Percentiles rank a stretch among this genome's conserved stretches.
phyloP scores from a whole-genome alignment of 2,329 filamentous ascomycete species.

The Boeremia lycopersici region DNA sequence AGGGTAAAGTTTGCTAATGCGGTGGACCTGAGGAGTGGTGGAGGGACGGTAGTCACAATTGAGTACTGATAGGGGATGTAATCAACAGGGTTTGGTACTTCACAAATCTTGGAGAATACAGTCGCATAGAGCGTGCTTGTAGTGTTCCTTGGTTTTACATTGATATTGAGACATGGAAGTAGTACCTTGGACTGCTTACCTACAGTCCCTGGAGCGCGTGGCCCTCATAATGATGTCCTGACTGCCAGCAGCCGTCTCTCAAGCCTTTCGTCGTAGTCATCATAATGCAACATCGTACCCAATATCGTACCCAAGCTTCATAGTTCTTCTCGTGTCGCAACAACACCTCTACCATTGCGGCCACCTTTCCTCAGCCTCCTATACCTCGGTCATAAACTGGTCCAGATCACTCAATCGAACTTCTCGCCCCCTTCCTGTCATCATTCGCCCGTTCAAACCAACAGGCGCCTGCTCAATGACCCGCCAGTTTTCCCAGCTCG shows the following conservation, averaged over 20 bases:
- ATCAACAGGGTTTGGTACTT: neutral
- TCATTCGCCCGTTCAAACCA: neutral
- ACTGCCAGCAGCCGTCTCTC: slow-evolving; percentile 15
- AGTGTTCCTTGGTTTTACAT: neutral
- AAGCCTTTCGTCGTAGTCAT: slow-evolving; percentile 6
- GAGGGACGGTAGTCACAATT: slow-evolving; percentile 16
- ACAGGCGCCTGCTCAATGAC: slow-evolving; percentile 7
- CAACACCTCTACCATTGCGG: neutral
- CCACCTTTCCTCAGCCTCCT: neutral
- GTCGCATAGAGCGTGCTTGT: neutral
- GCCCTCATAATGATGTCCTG: slow-evolving; percentile 8
- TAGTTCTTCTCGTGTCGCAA: neutral
- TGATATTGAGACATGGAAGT: slow-evolving; percentile 12
- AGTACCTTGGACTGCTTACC: slow-evolving; percentile 14
- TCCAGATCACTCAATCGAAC: slow-evolving; percentile 14
- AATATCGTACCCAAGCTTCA: slow-evolving; percentile 3
- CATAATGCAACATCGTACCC: slow-evolving; percentile 15
- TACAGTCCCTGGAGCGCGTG: slow-evolving; percentile 8
- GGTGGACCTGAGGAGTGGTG: slow-evolving; percentile 22
- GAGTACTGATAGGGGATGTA: neutral
- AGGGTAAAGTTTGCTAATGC: slow-evolving; percentile 29
- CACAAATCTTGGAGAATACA: too few relatives aligned
- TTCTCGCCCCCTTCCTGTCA: slow-evolving; percentile 2
- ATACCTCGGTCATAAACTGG: slow-evolving; percentile 13
- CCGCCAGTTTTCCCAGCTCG: slow-evolving; percentile 35